Base-by-base conservation (phyloP, 768 basidiomycete genomes). In the Lentinula sp. region DNA sequence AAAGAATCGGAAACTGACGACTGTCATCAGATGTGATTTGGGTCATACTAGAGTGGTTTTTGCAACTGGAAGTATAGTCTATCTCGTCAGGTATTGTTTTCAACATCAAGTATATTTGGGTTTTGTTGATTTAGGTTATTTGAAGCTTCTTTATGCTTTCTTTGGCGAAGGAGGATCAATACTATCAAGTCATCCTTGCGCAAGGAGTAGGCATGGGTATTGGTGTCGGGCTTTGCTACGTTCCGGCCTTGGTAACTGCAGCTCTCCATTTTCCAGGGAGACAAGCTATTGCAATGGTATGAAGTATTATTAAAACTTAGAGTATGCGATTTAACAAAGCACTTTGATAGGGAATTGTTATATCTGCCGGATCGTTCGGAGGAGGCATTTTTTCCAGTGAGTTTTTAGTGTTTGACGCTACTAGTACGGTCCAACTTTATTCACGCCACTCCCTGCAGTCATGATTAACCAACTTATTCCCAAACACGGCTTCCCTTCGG, bases 201-300 rank as follows among this genome's bases (percentile, higher is more conserved):
- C 56, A 57, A 46, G 56, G 56, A 45, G 23, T 57, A n/a, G 56
- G 56, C 9, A 57, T 57, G 56, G 56, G 56, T 10, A 57, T 57
- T 34, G 56, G 56, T 46, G 42, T 57, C 8, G 56, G 56, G 23
- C 42, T 57, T n/a, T 57, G 56, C 34, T 57, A 57, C 42, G 56
- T 57, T 18, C 56, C 56, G 13, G 56, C 56, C 9, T n/a, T 57
- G 42, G 39, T 45, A 10, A 57, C 56, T 32, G 56, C 56, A 2
- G 56, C 56, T 23, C 40, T 31, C 11, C 56, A 57, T 45, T 45
- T 57, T 23, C 56, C 56, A n/a, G 42, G 42, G 5, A 57, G 56
- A 57, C 56, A 57, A 45, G 56, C 56, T 16, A 46, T 57, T n/a
- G 56, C 56, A 7, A 57, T 57, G 56, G 56, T 48, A 18, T 31